Evolutionary conservation across 2,329 filamentous ascomycete genomes (phyloP).

Genomic region (Seiridium cupressi): DNA sequence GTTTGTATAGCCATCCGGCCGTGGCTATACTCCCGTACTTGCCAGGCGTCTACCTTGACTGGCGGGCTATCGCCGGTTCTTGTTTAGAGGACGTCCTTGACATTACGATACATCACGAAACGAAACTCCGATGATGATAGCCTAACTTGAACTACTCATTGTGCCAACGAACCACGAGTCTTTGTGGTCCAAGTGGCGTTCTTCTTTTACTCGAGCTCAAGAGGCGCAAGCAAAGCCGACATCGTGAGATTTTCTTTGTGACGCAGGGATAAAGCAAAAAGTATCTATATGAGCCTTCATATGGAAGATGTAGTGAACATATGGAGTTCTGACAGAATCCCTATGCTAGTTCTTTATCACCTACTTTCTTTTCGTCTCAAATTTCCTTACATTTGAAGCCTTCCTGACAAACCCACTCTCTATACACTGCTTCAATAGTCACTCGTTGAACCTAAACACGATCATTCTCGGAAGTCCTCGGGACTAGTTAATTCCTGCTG

Average conservation of each 20-base stretch:
- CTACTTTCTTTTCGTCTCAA: not conserved
- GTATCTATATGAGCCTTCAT: not conserved
- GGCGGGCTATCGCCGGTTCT: too few relatives aligned
- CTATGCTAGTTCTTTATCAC: too few relatives aligned
- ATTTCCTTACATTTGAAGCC: not conserved
- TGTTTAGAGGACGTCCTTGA: too few relatives aligned
- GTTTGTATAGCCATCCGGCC: too few relatives aligned
- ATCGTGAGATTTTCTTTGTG: not conserved
- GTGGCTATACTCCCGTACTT: too few relatives aligned
- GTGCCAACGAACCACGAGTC: not conserved
- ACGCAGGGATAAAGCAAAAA: not conserved
- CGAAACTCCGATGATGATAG: too few relatives aligned
- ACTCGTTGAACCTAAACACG: not conserved
- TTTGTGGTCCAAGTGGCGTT: not conserved
- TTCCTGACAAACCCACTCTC: not conserved
- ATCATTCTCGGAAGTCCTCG: too few relatives aligned
- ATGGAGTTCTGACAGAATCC: too few relatives aligned
- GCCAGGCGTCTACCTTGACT: too few relatives aligned
- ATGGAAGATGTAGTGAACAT: too few relatives aligned
- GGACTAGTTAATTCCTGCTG: too few relatives aligned
- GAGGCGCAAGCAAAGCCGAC: not conserved
- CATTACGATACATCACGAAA: too few relatives aligned
- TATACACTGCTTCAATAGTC: not conserved
- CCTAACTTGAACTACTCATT: not conserved
- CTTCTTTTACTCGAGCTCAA: not conserved